Base-by-base conservation (phyloP, 78 protist genomes). In the Salpingoeca rosetta region DNA sequence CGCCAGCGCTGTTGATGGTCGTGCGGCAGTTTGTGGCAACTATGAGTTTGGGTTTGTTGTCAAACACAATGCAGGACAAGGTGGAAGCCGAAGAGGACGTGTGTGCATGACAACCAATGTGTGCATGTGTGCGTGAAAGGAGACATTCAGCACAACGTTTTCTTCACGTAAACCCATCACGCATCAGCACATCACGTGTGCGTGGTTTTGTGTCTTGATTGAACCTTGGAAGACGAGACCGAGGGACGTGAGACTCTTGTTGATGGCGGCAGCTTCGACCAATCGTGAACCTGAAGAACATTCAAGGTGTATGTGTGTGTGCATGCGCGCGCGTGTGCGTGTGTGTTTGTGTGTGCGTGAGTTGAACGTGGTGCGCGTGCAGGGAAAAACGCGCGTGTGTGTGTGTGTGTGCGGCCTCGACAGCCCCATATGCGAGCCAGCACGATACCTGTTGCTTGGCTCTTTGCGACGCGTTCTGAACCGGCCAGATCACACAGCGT, bases 1-100 rank as follows among this genome's bases (percentile, higher is more conserved):
- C 31, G 87, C 89, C 3, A 88, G 41, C 27, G 90, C 90, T 88
- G 90, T 97, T 97, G 90, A 97, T 97, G 76, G 81, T 38, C 76
- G n/a, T n/a, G n/a, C n/a, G n/a, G n/a, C n/a, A n/a, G n/a, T n/a
- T n/a, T n/a, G n/a, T n/a, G n/a, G n/a, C n/a, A n/a, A n/a, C n/a
- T n/a, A n/a, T n/a, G n/a, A n/a, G n/a, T n/a, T n/a, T n/a, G n/a
- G n/a, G n/a, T n/a, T n/a, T n/a, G n/a, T n/a, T n/a, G n/a, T n/a
- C n/a, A n/a, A n/a, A n/a, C n/a, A n/a, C n/a, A n/a, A n/a, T n/a
- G n/a, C n/a, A n/a, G n/a, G n/a, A n/a, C n/a, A n/a, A 17, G 65
- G 65, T 51, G 31, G 65, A 51, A 51, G 7, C 65, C 65, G 65
- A 7, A 51, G 7, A 17, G 65, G 31, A 51, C 17, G 31, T 7